Base-by-base conservation (phyloP, 2,329 filamentous ascomycete genomes). In the Plenodomus biglobosus region DNA sequence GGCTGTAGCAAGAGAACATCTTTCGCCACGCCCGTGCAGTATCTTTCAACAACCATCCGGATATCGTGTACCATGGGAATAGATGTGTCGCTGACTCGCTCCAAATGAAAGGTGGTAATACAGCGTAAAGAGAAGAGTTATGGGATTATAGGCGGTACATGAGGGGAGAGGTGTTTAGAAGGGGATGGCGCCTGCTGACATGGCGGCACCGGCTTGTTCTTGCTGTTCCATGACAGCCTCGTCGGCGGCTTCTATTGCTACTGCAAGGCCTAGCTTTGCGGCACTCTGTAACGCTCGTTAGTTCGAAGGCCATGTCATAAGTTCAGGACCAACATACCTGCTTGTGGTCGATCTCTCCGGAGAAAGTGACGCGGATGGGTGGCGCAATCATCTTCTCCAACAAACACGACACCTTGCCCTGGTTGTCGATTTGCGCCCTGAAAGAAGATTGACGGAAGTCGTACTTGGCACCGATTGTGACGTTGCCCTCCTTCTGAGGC, bases 401-500 rank as follows among this genome's bases (percentile, higher is more conserved):
- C 67, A 96, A 77, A 71, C 90, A 94, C 75, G 88, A 90, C 53
- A 99, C 81, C 79, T 95, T 96, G 73, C 94, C 94, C 72, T 90
- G 86, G 67, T 91, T 95, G 77, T 99, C 94, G 64, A 97, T 83
- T 78, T 99, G 94, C 38, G 92, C 94, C 59, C 92, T 86, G 85
- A 96, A 96, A 36, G 90, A 94, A 42, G 90, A 94, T 46, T 90
- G 94, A 69, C 90, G 85, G 84, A 99, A 99, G 73, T 96, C 92
- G 77, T 99, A 99, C 78, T 99, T 99, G 71, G 91, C 90, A 66
- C 92, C 94, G 65, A 97, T 82, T 45, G 92, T 90, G 44, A 95
- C 92, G 53, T 90, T 82, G 46, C 94, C 94, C 74, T 99, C 92
- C 75, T 91, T 92, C 73, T 86, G 83, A 44, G 62, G 63, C n/a